These are phyloP conservation scores for Fusarium incarnatum DNA, from an alignment of 2,329 filamentous ascomycete genomes.

Conservation along the genomic window DNA sequence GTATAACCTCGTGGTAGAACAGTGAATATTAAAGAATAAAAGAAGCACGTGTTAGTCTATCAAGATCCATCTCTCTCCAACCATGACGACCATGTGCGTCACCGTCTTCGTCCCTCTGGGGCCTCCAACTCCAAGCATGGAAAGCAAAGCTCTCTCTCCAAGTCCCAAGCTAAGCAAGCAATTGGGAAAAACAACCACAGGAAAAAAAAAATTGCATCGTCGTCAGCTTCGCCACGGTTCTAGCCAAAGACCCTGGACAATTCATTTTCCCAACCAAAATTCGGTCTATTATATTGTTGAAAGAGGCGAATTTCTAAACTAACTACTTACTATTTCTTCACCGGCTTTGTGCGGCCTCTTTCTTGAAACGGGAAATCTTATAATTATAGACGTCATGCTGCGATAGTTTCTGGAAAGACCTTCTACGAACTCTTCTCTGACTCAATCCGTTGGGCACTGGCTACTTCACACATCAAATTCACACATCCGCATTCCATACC, in stretches of 20 bases:
- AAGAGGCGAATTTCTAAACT: constrained; percentile 11
- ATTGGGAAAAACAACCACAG: constrained; percentile 1
- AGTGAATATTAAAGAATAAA: neutral
- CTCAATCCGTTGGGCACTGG: neutral
- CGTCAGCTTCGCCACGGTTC: constrained; percentile 45
- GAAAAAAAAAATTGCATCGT: constrained; percentile 32
- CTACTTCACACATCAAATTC: neutral
- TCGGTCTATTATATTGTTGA: constrained; percentile 19
- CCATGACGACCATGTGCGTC: constrained; percentile 52
- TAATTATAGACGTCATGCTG: constrained; percentile 33
- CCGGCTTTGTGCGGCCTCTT: constrained; percentile 21
- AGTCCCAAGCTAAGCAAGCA: neutral
- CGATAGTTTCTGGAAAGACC: constrained; percentile 23
- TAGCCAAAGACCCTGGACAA: constrained; percentile 5
- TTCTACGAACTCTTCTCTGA: constrained; percentile 4
- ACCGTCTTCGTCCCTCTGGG: constrained; percentile 34
- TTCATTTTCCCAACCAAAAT: constrained; percentile 8
- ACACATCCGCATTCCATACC: neutral
- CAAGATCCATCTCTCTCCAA: constrained; percentile 33
- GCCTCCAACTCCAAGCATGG: constrained; percentile 27
- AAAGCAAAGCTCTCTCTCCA: constrained; percentile 7
- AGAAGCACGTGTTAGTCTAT: constrained; percentile 35
- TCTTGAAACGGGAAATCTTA: constrained; percentile 1
- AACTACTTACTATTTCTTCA: constrained; percentile 4
- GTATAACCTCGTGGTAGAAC: neutral